Percentiles rank a stretch among this genome's conserved stretches.
Conservation (phyloP, 495 filamentous ascomycete species). For the Hypoxylon cercidicola region DNA sequence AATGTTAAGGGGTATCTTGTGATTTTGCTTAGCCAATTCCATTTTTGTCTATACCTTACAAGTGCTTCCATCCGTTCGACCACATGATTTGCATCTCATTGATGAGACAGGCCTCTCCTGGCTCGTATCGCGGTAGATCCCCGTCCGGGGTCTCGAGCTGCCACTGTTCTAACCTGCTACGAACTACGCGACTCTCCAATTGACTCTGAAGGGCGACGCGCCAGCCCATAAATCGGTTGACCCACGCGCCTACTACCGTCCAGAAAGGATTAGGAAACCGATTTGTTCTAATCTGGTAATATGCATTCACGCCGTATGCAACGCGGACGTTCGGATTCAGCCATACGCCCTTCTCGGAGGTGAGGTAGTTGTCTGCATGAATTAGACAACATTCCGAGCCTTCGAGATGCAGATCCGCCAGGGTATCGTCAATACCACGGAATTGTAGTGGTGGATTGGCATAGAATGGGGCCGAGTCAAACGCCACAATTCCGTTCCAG, state of each 20-base stretch:
- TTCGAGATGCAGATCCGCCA: slow-evolving; percentile 76
- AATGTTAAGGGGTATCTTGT: slow-evolving; percentile 18
- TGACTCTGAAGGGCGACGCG: slow-evolving; percentile 46
- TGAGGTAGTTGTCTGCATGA: slow-evolving; percentile 75
- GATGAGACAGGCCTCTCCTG: slow-evolving; percentile 73
- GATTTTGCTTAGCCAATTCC: slow-evolving; percentile 10
- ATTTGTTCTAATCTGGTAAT: slow-evolving; percentile 61
- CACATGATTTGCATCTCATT: slow-evolving; percentile 88
- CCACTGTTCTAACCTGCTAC: slow-evolving; percentile 55
- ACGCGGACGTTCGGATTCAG: slow-evolving; percentile 84
- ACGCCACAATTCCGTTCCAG: slow-evolving; percentile 81
- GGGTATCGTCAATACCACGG: slow-evolving; percentile 74
- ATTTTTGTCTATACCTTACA: slow-evolving; percentile 55
- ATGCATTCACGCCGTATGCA: slow-evolving; percentile 70
- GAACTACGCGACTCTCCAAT: slow-evolving; percentile 53
- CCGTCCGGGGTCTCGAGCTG: slow-evolving; percentile 45
- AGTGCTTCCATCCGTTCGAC: slow-evolving; percentile 79
- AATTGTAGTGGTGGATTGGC: slow-evolving; percentile 64
- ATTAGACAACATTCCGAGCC: slow-evolving; percentile 87
- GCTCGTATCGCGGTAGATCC: slow-evolving; percentile 56
- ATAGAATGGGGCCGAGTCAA: slow-evolving; percentile 64
- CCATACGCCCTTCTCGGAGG: slow-evolving; percentile 69
- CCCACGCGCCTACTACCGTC: slow-evolving; percentile 58
- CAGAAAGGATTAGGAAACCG: slow-evolving; percentile 46
- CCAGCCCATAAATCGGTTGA: slow-evolving; percentile 67